Evolutionary conservation across 331 rosid species (phyloP), one percentile per base, ranked within the genome.

Genomic region (Malus hybrid): DNA sequence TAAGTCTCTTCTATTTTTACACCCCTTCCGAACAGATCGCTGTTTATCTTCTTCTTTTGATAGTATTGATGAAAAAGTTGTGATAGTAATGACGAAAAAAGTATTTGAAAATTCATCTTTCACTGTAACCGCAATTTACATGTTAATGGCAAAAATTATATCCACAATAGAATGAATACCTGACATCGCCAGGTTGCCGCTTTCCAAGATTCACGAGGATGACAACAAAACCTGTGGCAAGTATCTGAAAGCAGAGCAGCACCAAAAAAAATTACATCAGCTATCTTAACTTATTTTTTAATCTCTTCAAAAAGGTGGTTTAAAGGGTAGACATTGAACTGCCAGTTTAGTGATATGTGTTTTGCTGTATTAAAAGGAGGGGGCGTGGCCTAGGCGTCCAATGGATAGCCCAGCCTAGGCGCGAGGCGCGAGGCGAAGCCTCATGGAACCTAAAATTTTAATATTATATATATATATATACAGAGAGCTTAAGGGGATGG

Each of bases 121-220:
- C 16, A 42, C 19, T 13, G 7, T 8, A 19, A 77, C 69, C 46
- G 1, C 6, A 42, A 39, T 57, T 57, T 10, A 69, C 54, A 77
- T 39, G 32, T 67, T 29, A 20, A 44, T 1, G 5, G 36, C 36
- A 69, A 44, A 60, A 0, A 5, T 36, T 8, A 57, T 59, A 69
- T 77, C 61, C 7, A 44, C 22, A n/a, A 69, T 15, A 72, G 55
- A 72, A 52, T 67, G 12, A 34, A 85, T 87, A 92, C 99, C 99
- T 94, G 82, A 88, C 66, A 18, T 92, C 99, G 75, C 97, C 97
- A 77, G 93, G 93, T 80, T 89, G 75, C 68, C 96, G 89, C 81
- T 90, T 80, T 81, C 99, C 99, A 62, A 94, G 97, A 78, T 94
- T 94, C 77, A 86, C 67, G 82, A 92, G 85, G 78, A 94, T 92